A percentile compares a stretch with the other conserved stretches of the same genome.
These are phyloP conservation scores for Diophrys sp. DNA, from an alignment of 73 alveolate species.

Conservation along the genomic window DNA sequence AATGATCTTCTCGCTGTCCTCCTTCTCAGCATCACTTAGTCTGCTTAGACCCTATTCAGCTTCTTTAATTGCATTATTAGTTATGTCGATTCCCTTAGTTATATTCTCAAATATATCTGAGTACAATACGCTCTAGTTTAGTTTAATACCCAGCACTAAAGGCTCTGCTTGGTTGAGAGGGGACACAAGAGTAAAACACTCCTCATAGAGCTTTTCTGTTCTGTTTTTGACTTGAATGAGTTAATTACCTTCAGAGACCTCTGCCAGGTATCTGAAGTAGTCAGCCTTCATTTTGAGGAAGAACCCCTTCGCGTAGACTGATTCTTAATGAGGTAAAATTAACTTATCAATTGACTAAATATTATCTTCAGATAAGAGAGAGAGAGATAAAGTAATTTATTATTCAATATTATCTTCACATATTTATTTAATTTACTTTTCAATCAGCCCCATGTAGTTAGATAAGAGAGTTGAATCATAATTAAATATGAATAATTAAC, in stretches of 20 bases:
- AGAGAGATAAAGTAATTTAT: too few species aligned
- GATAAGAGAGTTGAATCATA: not conserved
- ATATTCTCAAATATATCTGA: not conserved
- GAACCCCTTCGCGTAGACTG: constrained; percentile 20
- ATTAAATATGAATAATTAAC: too few species aligned
- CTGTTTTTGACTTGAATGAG: constrained; percentile 26
- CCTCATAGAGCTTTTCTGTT: constrained; percentile 16
- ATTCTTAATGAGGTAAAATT: not conserved
- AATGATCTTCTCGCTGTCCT: not conserved
- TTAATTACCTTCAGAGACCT: constrained; percentile 47
- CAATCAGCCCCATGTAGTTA: not conserved
- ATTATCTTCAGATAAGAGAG: too few species aligned
- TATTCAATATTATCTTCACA: not conserved
- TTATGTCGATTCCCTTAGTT: not conserved
- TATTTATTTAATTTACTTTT: too few species aligned
- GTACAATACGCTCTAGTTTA: not conserved
- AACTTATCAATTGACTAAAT: not conserved
- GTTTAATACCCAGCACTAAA: not conserved
- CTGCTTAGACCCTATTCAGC: not conserved
- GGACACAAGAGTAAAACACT: not conserved
- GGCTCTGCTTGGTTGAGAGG: not conserved
- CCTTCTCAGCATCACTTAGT: not conserved
- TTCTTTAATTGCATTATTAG: not conserved
- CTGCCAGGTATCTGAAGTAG: constrained; percentile 64
- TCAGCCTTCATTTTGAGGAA: constrained; percentile 59